Percentiles rank a stretch among this genome's conserved stretches.
Evolutionary conservation across 179 eudicot species (phyloP).

Genomic region (Pouteria campechiana): DNA sequence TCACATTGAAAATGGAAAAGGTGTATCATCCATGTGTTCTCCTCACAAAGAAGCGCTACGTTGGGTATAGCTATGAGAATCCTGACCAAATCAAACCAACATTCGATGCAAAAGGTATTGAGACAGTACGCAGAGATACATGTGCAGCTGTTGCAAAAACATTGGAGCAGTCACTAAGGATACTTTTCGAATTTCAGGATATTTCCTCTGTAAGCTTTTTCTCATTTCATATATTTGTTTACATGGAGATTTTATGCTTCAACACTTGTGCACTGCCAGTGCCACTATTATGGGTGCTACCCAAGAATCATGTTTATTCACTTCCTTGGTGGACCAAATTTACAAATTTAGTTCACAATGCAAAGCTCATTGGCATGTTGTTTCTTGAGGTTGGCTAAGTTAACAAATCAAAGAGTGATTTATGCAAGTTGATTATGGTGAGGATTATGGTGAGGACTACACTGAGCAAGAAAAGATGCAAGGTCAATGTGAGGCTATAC

Average conservation of each 20-base stretch:
- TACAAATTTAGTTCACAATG: neutral
- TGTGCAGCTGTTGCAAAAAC: constrained; percentile 89
- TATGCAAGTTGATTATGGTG: too few relatives aligned
- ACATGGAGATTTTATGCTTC: too few relatives aligned
- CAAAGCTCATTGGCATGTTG: too few relatives aligned
- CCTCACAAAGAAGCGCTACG: constrained; percentile 93
- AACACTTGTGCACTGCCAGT: neutral
- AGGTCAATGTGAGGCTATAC: too few relatives aligned
- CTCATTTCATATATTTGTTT: too few relatives aligned
- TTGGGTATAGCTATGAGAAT: constrained; percentile 86
- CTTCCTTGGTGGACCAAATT: neutral
- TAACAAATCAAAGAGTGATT: too few relatives aligned
- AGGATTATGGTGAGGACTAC: too few relatives aligned
- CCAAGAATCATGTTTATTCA: neutral
- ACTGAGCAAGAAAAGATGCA: too few relatives aligned
- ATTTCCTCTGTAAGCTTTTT: constrained; percentile 40
- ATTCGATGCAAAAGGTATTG: constrained; percentile 98
- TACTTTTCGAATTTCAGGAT: constrained; percentile 55
- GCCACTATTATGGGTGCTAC: too few relatives aligned
- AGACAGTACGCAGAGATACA: constrained; percentile 93
- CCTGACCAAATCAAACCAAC: constrained; percentile 58
- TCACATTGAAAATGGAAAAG: constrained; percentile 90
- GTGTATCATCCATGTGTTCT: constrained; percentile 91
- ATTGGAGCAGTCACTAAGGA: constrained; percentile 75
- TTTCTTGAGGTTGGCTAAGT: too few relatives aligned